A percentile compares a stretch with the other conserved stretches of the same genome.
Conservation (phyloP, 371 early-diverging fungal genomes). For the Haplosporangium sp. region DNA sequence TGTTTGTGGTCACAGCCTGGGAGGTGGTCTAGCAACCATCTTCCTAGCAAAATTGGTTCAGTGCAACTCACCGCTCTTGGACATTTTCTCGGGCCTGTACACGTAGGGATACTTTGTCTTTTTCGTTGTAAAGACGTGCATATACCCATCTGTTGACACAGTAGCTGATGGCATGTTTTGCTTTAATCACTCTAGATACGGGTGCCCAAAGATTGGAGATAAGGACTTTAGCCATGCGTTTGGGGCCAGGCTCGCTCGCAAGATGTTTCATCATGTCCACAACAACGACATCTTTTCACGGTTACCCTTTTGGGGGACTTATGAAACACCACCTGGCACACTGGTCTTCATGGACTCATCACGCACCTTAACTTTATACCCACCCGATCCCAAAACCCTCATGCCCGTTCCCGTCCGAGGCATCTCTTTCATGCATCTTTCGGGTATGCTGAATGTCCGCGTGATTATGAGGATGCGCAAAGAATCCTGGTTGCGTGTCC, state of each 20-base stretch:
- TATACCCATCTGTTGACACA: neutral
- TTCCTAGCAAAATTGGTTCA: slow-evolving; percentile 72
- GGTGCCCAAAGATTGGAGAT: slow-evolving; percentile 68
- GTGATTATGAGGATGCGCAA: slow-evolving; percentile 62
- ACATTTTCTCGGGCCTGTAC: slow-evolving; percentile 67
- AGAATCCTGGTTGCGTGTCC: slow-evolving; percentile 63
- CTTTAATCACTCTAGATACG: slow-evolving; percentile 44
- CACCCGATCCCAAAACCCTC: slow-evolving; percentile 67
- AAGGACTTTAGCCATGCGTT: slow-evolving; percentile 64
- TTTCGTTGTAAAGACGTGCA: neutral
- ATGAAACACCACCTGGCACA: slow-evolving; percentile 68
- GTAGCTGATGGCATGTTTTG: neutral
- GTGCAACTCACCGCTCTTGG: slow-evolving; percentile 62
- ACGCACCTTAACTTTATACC: slow-evolving; percentile 64
- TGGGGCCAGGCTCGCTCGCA: slow-evolving; percentile 59
- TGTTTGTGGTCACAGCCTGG: slow-evolving; percentile 48
- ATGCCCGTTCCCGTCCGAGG: slow-evolving; percentile 67
- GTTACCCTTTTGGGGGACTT: slow-evolving; percentile 58
- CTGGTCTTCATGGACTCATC: slow-evolving; percentile 69
- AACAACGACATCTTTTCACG: slow-evolving; percentile 69
- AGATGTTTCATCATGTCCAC: slow-evolving; percentile 69
- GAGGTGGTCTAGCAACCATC: slow-evolving; percentile 54
- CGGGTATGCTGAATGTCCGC: slow-evolving; percentile 63
- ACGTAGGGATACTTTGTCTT: slow-evolving; percentile 45
- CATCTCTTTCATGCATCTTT: slow-evolving; percentile 69